Evolutionary conservation across 352 stramenopile genomes (phyloP), one percentile per base, ranked within the genome.

Genomic region (Saprolegnia parasitica): DNA sequence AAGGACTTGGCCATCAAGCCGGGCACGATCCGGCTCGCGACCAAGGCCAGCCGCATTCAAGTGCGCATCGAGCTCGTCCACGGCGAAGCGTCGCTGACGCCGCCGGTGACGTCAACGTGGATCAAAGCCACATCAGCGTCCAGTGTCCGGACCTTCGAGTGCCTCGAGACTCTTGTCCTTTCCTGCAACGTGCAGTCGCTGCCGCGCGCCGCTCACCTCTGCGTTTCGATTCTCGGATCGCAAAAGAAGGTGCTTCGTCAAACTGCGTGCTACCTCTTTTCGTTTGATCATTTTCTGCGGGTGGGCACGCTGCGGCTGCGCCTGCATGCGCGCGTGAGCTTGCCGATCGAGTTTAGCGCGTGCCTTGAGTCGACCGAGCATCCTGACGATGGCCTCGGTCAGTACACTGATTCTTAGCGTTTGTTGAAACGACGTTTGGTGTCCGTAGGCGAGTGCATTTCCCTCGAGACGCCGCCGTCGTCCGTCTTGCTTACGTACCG

Each of bases 271-370:
- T 57, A 29, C n/a, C 39, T 70, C n/a, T 70, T 70, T 37, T 70
- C 63, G 49, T 61, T 46, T 37, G 63, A 70, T 24, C 63, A 70
- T 46, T 70, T 54, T 18, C 32, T 70, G 18, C 63, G 63, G 0
- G 35, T 39, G 32, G 63, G 63, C 11, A 61, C 46, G 6, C 10
- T 70, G 15, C 29, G 21, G 5, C n/a, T 70, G 4, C 5, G 13
- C 16, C 24, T 23, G 0, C n/a, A 54, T 1, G 6, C 63, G 21
- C 45, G 2, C 5, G 32, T 61, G 35, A 20, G 15, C 32, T 24
- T 70, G n/a, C 63, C 63, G 8, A 39, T 70, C 26, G 63, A 57
- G n/a, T 70, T 54, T 37, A 37, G 61, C 26, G 63, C 21, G 4
- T 70, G 46, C 23, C 15, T 70, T 23, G n/a, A 21, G 6, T 23